Evolutionary conservation across 75 land plant genomes (phyloP), one percentile per base, ranked within the genome.

Genomic region (Cryptomeria japonica): DNA sequence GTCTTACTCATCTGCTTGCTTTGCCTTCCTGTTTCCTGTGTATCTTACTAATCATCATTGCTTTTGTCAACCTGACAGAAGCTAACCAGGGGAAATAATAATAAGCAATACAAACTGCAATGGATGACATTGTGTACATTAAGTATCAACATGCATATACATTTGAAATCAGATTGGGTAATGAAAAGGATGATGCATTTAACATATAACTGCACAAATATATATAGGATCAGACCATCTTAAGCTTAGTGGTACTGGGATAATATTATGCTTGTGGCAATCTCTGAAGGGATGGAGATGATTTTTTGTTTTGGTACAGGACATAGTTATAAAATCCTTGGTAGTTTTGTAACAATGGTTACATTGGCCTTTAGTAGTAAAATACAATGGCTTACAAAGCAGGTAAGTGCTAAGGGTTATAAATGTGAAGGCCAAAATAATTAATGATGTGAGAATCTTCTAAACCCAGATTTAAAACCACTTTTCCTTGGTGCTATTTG

Each of bases 401-500:
- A 72, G 36, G 36, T 11, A 72, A 31, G 36, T 72, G 76, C 36
- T 72, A 14, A 31, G 32, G 14, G 28, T 6, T 61, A 22, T 22
- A 22, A 19, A 22, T 61, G 68, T 22, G 25, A 19, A 61, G 68
- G 22, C 68, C 80, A 38, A 15, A 8, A 78, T 78, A 11, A 44
- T 22, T 28, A 19, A 41, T 25, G 38, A 80, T 42, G 46, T 41
- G 19, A 80, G 42, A 41, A 19, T 4, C 31, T 7, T 5, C 13
- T 42, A 19, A 76, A 68, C 11, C 22, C n/a, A 32, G n/a, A 73
- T 28, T 38, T 28, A 5, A 3, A 86, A 41, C 37, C 37, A 31
- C 46, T 76, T 44, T 34, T 85, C 91, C 88, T 90, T 55, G 25
- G 85, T 88, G 11, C 95, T 92, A 47, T 85, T 79, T 83, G 87